Evolutionary conservation across 805 yeast species (phyloP).

Genomic region (Diddensiella santjacobensis): DNA sequence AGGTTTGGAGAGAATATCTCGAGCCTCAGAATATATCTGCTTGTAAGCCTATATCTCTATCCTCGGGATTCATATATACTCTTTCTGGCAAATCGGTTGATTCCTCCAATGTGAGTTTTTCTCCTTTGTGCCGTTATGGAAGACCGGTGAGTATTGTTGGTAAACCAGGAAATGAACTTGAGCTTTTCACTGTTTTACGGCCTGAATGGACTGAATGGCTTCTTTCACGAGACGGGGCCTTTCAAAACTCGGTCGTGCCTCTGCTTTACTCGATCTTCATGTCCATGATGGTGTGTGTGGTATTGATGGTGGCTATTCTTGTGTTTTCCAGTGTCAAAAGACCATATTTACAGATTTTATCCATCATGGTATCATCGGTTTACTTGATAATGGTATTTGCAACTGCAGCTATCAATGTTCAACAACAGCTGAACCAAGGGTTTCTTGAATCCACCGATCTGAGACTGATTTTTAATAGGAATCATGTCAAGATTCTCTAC

Average conservation of each 20-base stretch:
- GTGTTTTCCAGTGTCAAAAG: constrained; percentile 53
- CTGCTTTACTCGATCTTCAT: constrained; percentile 58
- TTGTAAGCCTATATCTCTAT: constrained; percentile 4
- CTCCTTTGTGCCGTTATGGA: constrained; percentile 18
- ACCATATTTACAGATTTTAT: constrained; percentile 41
- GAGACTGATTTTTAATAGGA: constrained; percentile 42
- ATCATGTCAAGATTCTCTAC: constrained; percentile 52
- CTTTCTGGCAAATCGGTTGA: not conserved
- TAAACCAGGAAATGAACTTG: not conserved
- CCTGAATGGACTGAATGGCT: constrained; percentile 17
- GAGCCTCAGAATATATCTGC: not conserved
- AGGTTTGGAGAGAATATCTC: constrained; percentile 1
- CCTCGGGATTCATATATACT: constrained; percentile 1
- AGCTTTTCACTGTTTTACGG: constrained; percentile 5
- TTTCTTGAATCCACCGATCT: constrained; percentile 41
- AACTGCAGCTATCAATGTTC: constrained; percentile 27
- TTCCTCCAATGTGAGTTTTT: constrained; percentile 12
- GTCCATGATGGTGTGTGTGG: constrained; percentile 61
- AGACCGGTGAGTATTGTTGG: constrained; percentile 17
- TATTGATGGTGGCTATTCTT: constrained; percentile 52
- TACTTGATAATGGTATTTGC: constrained; percentile 52
- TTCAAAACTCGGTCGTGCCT: constrained; percentile 43
- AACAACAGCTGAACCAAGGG: too few relatives aligned
- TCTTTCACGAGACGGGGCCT: constrained; percentile 5
- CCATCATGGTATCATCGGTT: constrained; percentile 51